Conservation (phyloP, 192 early-diverging fungal species). For the Entomortierella chlamydospora region DNA sequence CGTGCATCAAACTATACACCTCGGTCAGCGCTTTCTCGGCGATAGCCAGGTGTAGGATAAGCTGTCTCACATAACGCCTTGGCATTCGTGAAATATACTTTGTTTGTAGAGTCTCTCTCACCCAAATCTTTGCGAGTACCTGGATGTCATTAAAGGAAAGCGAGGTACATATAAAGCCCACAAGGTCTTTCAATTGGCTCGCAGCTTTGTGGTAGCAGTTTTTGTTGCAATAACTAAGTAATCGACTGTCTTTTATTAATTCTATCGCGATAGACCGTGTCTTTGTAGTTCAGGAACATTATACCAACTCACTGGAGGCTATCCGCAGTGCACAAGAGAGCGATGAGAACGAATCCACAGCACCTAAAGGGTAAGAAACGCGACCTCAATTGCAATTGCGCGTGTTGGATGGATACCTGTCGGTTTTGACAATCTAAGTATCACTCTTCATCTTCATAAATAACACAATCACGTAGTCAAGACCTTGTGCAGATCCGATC, state of each 20-base stretch:
- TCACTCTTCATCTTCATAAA: not conserved
- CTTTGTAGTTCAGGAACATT: conserved; percentile 68
- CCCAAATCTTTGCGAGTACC: conserved; percentile 72
- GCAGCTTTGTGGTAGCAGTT: too few relatives aligned
- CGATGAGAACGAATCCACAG: conserved; percentile 3
- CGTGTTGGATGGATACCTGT: too few relatives aligned
- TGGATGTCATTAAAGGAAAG: conserved; percentile 73
- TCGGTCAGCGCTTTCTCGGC: not conserved
- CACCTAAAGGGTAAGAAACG: conserved; percentile 26
- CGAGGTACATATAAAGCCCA: conserved; percentile 54
- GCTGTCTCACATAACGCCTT: too few relatives aligned
- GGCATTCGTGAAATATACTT: not conserved
- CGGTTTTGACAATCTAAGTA: too few relatives aligned
- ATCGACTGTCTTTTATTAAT: not conserved
- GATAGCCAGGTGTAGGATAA: too few relatives aligned
- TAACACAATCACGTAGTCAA: conserved; percentile 20
- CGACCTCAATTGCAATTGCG: not conserved
- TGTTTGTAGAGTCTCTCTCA: conserved; percentile 62
- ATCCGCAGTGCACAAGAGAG: conserved; percentile 26
- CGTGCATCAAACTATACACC: not conserved
- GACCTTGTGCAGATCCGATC: conserved; percentile 33
- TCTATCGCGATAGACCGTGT: conserved; percentile 57
- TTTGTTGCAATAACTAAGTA: too few relatives aligned
- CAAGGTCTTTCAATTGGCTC: not conserved
- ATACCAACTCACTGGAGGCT: conserved; percentile 21